Evolutionary conservation across 2,329 filamentous ascomycete species (phyloP), one percentile per base, ranked within the genome.

Genomic region (Penicillium verrucosum): DNA sequence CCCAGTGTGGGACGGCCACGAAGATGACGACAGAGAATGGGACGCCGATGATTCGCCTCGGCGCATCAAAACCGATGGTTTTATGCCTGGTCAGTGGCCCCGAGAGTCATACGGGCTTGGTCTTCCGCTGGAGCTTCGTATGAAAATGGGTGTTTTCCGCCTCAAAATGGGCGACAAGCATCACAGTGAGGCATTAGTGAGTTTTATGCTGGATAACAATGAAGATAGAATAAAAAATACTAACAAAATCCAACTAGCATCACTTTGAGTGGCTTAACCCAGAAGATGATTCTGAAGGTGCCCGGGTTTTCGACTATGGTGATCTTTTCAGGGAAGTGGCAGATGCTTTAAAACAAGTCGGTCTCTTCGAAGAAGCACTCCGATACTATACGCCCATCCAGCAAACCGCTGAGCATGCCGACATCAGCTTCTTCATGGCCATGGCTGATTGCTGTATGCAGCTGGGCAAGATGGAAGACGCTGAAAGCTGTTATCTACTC

Each of bases 1-100:
- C 70, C 73, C 68, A 0, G 90, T 86, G 67, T 99, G 94, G 94
- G 88, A 95, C 56, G 70, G 81, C 9, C 80, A 82, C 61, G 78
- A 82, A 30, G 79, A 84, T 5, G 90, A 97, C 69, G 92, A 96
- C 71, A 83, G 92, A 55, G 94, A 99, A 75, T 99, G 92, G 85
- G 94, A 99, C 70, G 75, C 83, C 5, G 82, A 87, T 43, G 85
- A 91, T 67, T 79, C 82, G 21, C 87, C 83, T 12, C 79, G 94
- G 59, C 85, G 92, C 56, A 72, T 78, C 2, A 74, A 81, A 56
- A 81, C 89, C 5, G 73, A 82, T 2, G 82, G 82, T 1, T 96
- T 89, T 69, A 73, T 80, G 9, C 77, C 81, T 5, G 80, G 76
- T 3, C 74, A 73, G 43, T 85, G 84, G 68, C 77, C 81, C 1